Base-by-base conservation (phyloP, 2,329 filamentous ascomycete species). In the Cladosporium colombiae region DNA sequence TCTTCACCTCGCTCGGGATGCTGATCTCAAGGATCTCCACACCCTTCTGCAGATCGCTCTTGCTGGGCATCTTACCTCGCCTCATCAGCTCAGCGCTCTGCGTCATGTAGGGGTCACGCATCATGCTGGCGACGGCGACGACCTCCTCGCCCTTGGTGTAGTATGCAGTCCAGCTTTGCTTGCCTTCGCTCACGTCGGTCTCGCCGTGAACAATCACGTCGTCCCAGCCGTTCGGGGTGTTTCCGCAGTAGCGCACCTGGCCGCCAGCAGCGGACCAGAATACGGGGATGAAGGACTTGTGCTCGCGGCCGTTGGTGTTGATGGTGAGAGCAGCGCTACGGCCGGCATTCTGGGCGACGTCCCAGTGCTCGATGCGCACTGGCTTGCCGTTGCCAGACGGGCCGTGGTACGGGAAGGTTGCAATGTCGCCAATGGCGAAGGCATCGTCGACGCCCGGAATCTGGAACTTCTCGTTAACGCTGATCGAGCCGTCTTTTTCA, bases 341-440 rank as follows among this genome's bases (percentile, higher is more conserved):
- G 2, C 95, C 95, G 1, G 91, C 84, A 74, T 98, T 97, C 75
- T 98, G 95, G 5, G 95, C 95, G 2, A 99, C 95, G 79, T 97
- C 94, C 95, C 95, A 99, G 78, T 99, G 95, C 83, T 99, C 95
- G 75, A 98, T 97, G 69, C 95, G 89, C 0, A 90, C 87, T 21
- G 85, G 84, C 53, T 84, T 84, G 68, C 91, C 92, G 18, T 90
- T 85, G 29, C 92, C 90, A 27, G 91, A 93, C 0, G 95, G 95
- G 1, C 95, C 95, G 77, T 92, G 86, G 81, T 99, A 99, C 0
- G 95, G 95, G 78, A 92, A 97, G 0, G 91, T 93, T 14, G 95
- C 93, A 68, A 99, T 98, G 76, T 99, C 95, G 62, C 94, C 94
- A 68, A 99, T 88, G 16, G 95, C 95, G 75, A 91, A 99, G 61